phyloP scores from a whole-genome alignment of 202 grass and related monocot species.

The Elaeis oleifera region DNA sequence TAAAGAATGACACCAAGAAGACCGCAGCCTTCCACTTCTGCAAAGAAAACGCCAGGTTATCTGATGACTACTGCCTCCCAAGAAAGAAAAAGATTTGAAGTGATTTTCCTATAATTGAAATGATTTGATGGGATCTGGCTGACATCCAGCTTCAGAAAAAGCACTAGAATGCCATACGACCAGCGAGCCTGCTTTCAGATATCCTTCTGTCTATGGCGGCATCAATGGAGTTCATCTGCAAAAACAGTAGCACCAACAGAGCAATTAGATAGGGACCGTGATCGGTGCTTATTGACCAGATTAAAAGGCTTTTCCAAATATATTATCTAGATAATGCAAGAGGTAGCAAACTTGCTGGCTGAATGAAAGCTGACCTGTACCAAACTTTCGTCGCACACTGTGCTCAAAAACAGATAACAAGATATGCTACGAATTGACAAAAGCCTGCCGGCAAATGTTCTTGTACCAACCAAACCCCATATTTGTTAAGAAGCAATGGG shows the following conservation, averaged over 20 bases:
- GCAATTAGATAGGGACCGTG: constrained; percentile 25
- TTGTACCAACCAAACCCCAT: constrained; percentile 26
- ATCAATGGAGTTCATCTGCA: constrained; percentile 87
- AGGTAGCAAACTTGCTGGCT: constrained; percentile 48
- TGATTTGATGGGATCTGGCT: no score
- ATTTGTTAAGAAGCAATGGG: constrained; percentile 24
- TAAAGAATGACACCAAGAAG: background rate
- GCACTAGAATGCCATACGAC: constrained; percentile 57
- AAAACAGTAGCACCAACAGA: constrained; percentile 14
- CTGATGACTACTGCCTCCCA: no score
- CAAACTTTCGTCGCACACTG: constrained; percentile 50
- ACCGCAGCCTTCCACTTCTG: background rate
- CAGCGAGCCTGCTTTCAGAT: constrained; percentile 70
- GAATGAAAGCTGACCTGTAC: constrained; percentile 96
- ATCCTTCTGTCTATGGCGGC: constrained; percentile 89
- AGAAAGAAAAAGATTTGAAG: no score
- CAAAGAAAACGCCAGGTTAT: background rate
- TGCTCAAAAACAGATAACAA: constrained; percentile 72
- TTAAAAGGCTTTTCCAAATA: constrained; percentile 3
- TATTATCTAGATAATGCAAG: constrained; percentile 26
- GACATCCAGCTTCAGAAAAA: background rate
- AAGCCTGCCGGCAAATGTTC: constrained; percentile 59
- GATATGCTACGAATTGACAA: constrained; percentile 59
- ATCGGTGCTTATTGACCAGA: constrained; percentile 4
- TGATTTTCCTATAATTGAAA: no score